These are phyloP conservation scores for Candida michaelii DNA, from an alignment of 805 yeast species.

Conservation along the genomic window DNA sequence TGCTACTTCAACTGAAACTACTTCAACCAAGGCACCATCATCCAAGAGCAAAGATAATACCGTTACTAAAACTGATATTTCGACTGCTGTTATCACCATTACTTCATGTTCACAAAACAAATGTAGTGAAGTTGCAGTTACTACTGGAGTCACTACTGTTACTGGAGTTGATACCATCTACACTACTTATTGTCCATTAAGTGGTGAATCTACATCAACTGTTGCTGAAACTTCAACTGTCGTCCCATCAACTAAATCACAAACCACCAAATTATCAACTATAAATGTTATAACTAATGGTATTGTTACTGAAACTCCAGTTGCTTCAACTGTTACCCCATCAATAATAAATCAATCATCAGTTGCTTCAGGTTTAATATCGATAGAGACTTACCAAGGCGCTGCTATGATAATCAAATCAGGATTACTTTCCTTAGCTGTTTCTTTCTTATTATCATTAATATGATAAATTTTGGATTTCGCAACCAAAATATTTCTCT, in stretches of 20 bases:
- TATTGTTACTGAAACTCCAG: conserved; percentile 34
- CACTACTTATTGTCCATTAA: conserved; percentile 22
- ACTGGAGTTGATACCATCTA: conserved; percentile 20
- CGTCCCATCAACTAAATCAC: too few species aligned
- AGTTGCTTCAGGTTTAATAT: conserved; percentile 10
- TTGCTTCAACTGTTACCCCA: too few species aligned
- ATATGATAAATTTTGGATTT: conserved; percentile 9
- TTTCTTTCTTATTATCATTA: conserved; percentile 19
- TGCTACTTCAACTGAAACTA: conserved; percentile 9
- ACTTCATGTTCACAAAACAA: conserved; percentile 38
- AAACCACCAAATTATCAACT: conserved; percentile 8
- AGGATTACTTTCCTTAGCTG: conserved; percentile 24
- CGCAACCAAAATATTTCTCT: conserved; percentile 1
- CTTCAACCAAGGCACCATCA: conserved; percentile 2
- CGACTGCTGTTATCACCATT: conserved; percentile 30
- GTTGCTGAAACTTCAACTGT: too few species aligned
- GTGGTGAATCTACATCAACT: conserved; percentile 17
- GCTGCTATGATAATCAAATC: conserved; percentile 26
- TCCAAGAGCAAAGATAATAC: conserved; percentile 3
- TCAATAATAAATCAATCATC: too few species aligned
- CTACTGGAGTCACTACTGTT: conserved; percentile 32
- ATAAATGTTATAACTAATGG: conserved; percentile 44
- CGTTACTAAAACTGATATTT: conserved; percentile 19
- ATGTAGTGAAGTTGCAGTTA: conserved; percentile 28
- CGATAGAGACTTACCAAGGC: conserved; percentile 28